Evolutionary conservation across 192 early-diverging fungal genomes (phyloP).

Genomic region (Coemansia sp.): DNA sequence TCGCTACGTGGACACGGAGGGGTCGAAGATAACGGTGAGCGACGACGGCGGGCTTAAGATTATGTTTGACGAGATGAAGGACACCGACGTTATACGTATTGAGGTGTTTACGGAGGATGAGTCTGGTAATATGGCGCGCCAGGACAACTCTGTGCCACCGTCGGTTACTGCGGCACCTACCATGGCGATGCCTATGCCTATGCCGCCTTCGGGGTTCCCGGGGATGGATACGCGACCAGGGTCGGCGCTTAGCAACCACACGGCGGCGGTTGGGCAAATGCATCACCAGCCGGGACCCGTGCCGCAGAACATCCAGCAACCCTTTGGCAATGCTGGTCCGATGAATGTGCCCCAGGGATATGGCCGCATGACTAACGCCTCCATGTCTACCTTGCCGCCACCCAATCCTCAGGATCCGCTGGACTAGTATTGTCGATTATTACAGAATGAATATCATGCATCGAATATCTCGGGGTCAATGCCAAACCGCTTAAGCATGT

Average conservation of each 20-base stretch:
- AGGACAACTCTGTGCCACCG: background rate
- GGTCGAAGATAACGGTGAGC: conserved; percentile 38
- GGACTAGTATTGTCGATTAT: background rate
- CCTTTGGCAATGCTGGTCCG: conserved; percentile 9
- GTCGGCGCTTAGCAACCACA: conserved; percentile 30
- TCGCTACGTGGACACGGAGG: conserved; percentile 36
- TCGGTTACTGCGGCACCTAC: background rate
- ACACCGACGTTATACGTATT: conserved; percentile 33
- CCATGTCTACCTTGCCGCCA: conserved; percentile 31
- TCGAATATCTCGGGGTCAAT: conserved; percentile 38
- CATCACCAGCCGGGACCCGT: conserved; percentile 22
- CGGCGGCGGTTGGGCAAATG: background rate
- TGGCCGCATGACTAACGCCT: conserved; percentile 21
- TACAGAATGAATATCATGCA: background rate
- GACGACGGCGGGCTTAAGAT: conserved; percentile 45
- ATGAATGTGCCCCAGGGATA: conserved; percentile 19
- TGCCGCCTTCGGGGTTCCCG: conserved; percentile 45
- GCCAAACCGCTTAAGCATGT: conserved; percentile 39
- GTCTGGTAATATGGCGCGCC: background rate
- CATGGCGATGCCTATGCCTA: conserved; percentile 48
- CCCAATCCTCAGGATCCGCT: conserved; percentile 44
- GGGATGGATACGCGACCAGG: conserved; percentile 37
- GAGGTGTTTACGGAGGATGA: conserved; percentile 30
- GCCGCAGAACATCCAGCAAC: conserved; percentile 16
- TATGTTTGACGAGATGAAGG: conserved; percentile 46